A percentile compares a stretch with the other conserved stretches of the same genome.
Conservation (phyloP, 495 filamentous ascomycete species). For the Sordaria brevicollis region DNA sequence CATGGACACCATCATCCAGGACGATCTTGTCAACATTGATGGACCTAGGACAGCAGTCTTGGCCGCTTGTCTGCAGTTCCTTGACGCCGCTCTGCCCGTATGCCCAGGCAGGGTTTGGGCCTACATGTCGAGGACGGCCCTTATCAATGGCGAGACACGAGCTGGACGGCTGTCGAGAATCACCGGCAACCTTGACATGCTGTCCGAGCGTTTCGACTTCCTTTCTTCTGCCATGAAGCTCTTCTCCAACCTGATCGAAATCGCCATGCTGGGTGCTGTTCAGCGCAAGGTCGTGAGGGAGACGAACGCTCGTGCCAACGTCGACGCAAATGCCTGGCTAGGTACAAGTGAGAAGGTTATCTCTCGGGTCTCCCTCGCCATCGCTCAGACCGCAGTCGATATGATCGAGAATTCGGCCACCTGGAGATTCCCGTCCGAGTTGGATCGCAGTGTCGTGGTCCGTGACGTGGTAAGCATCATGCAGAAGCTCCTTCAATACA, state of each 20-base stretch:
- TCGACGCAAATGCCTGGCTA: slow-evolving; percentile 47
- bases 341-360: slow-evolving; percentile 70
- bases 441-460: slow-evolving; percentile 49
- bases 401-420: slow-evolving; percentile 69
- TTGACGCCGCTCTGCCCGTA: slow-evolving; percentile 57
- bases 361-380: slow-evolving; percentile 57
- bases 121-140: slow-evolving; percentile 65
- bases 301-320: slow-evolving; percentile 39
- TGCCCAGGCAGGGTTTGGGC: slow-evolving; percentile 80
- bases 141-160: slow-evolving; percentile 62
- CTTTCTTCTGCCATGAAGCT: slow-evolving; percentile 59
- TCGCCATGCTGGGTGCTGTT: slow-evolving; percentile 62
- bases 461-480: slow-evolving; percentile 54
- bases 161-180: slow-evolving; percentile 65
- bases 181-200: slow-evolving; percentile 64
- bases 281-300: slow-evolving; percentile 52
- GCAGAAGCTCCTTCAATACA: slow-evolving; percentile 56
- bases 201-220: slow-evolving; percentile 65
- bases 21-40: slow-evolving; percentile 40
- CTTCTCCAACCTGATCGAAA: slow-evolving; percentile 65
- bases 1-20: slow-evolving; percentile 65
- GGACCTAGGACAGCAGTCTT: slow-evolving; percentile 50
- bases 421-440: slow-evolving; percentile 66
- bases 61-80: slow-evolving; percentile 67
- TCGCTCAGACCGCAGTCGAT: slow-evolving; percentile 63